Conservation (phyloP, 2,329 filamentous ascomycete species). For the Apiospora koreana region DNA sequence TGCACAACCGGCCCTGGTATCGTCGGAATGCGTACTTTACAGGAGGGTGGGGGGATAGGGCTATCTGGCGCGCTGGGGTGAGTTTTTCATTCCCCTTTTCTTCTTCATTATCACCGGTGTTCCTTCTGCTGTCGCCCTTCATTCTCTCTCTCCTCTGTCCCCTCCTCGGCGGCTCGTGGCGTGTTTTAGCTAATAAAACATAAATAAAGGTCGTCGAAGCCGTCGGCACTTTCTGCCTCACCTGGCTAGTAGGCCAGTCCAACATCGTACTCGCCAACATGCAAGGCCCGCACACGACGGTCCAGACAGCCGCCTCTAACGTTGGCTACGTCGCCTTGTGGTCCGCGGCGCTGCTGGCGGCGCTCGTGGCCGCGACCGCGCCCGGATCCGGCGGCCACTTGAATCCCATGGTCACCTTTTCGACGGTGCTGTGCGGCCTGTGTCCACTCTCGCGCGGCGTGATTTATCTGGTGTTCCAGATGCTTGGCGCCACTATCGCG, state of each 20-base stretch:
- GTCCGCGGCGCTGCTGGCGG: conserved; percentile 41
- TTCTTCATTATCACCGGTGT: background rate
- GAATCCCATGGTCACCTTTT: conserved; percentile 54
- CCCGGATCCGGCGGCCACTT: conserved; percentile 53
- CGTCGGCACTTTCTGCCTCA: conserved; percentile 28
- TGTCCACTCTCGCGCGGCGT: conserved; percentile 49
- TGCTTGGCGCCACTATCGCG: conserved; percentile 43
- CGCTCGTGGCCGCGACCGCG: conserved; percentile 51
- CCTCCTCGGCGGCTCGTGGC: too few relatives aligned
- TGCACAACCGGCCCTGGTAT: background rate
- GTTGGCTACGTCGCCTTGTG: conserved; percentile 36
- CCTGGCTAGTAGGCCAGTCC: conserved; percentile 34
- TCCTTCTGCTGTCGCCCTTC: background rate
- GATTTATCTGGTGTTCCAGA: conserved; percentile 48
- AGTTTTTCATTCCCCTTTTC: background rate
- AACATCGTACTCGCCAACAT: conserved; percentile 28
- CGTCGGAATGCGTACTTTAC: background rate
- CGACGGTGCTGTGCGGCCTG: conserved; percentile 51
- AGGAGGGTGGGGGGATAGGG: background rate
- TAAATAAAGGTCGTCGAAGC: conserved; percentile 30
- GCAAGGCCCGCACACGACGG: conserved; percentile 22
- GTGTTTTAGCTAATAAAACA: background rate
- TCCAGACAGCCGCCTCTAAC: conserved; percentile 22
- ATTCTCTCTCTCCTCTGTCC: too few relatives aligned
- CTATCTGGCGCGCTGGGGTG: background rate